Base-by-base conservation (phyloP, 2,329 filamentous ascomycete species). In the Graphium sp. region DNA sequence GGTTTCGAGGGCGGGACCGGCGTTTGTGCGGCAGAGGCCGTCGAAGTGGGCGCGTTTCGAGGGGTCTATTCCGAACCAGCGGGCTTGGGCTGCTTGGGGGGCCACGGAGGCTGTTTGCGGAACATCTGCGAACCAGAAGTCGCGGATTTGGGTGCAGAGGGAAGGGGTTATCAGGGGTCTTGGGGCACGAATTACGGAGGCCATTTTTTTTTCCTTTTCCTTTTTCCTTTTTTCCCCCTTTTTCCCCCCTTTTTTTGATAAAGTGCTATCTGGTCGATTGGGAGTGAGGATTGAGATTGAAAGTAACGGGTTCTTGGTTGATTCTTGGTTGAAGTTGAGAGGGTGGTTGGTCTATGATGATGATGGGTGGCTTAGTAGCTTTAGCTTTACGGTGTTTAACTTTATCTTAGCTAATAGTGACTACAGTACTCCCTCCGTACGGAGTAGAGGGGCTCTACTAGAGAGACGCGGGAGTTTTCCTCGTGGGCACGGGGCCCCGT, bases 31-130 rank as follows among this genome's bases (percentile, higher is more conserved):
- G 28, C 33, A 35, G 5, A 15, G 17, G 21, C 29, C 13, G 26
- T 36, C 35, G 16, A 34, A 34, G 12, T 19, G 17, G 9, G 23
- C 16, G 8, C 18, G 22, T 10, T 35, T 31, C 8, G 15, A 12
- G 18, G 16, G 10, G 13, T 10, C 12, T n/a, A 33, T 6, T 24
- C 30, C 33, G 24, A 36, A 36, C 35, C 35, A 36, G n/a, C 31
- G 31, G n/a, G 24, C 12, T 4, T 22, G 10, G 28, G 16, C 14
- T 17, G 18, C 22, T 9, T 16, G 20, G 8, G 30, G 26, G 6
- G 30, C 24, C 4, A 17, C 11, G 9, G n/a, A 10, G 25, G 30
- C 15, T 22, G 19, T 22, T 2, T 22, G 17, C 12, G 35, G 30
- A 5, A 36, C 15, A 20, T 23, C 33, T 7, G 28, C 20, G 33